A percentile compares a stretch with the other conserved stretches of the same genome.
phyloP scores from a whole-genome alignment of 805 yeast species.

The Nakazawaea ernobii region DNA sequence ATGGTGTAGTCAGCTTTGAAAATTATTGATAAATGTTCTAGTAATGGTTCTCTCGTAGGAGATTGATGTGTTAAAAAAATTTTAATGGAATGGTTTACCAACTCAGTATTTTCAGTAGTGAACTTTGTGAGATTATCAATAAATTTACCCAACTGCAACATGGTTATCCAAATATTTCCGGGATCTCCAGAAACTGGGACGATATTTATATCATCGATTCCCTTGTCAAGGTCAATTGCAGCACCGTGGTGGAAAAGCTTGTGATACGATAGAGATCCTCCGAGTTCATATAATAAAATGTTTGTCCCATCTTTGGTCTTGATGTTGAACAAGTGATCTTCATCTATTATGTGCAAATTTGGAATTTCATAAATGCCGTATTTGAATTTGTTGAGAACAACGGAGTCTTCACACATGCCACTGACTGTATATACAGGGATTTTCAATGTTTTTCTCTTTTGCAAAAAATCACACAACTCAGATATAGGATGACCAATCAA shows the following conservation, averaged over 20 bases:
- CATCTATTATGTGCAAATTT: conserved; percentile 60
- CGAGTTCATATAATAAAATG: conserved; percentile 60
- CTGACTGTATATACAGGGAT: conserved; percentile 74
- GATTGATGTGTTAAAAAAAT: conserved; percentile 65
- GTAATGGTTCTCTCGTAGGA: conserved; percentile 61
- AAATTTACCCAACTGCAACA: conserved; percentile 65
- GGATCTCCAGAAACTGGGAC: conserved; percentile 55
- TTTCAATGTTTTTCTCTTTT: conserved; percentile 33
- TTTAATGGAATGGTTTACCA: conserved; percentile 40
- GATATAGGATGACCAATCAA: conserved; percentile 36
- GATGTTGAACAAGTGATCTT: conserved; percentile 39
- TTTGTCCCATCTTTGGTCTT: conserved; percentile 35
- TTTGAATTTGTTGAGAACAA: conserved; percentile 58
- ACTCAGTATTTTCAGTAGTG: conserved; percentile 26
- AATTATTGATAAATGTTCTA: conserved; percentile 61
- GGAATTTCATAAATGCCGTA: conserved; percentile 46
- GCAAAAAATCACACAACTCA: conserved; percentile 44
- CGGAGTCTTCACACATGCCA: conserved; percentile 72
- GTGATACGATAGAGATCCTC: conserved; percentile 65
- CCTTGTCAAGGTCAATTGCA: conserved; percentile 26
- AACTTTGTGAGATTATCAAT: conserved; percentile 38
- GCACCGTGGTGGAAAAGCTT: conserved; percentile 64
- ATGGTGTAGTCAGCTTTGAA: conserved; percentile 69
- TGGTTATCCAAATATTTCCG: conserved; percentile 71
- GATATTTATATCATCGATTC: conserved; percentile 22